Conservation (phyloP, 2,329 filamentous ascomycete species). For the Mariannaea sp. region DNA sequence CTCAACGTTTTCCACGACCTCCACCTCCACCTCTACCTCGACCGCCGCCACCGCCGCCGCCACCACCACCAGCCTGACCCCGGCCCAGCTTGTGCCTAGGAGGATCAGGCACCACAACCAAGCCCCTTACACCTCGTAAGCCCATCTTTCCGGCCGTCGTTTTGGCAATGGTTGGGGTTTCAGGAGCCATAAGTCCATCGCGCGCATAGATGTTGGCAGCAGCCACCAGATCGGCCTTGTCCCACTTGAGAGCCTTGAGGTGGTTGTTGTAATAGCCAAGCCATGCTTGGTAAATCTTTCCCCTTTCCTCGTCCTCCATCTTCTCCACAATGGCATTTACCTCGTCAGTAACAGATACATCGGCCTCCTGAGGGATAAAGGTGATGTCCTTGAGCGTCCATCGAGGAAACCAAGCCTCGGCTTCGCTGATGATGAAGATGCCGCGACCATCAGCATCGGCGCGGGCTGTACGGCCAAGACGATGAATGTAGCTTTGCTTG, state of each 20-base stretch:
- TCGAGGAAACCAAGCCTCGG: constrained; percentile 56
- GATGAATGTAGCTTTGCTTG: constrained; percentile 69
- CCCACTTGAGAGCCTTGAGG: constrained; percentile 51
- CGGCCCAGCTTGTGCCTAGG: constrained; percentile 38
- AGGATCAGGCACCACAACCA: constrained; percentile 52
- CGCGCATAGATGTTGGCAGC: constrained; percentile 57
- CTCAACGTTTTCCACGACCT: not conserved
- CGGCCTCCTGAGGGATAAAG: constrained; percentile 52
- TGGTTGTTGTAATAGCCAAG: constrained; percentile 60
- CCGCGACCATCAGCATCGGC: constrained; percentile 68
- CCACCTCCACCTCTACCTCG: constrained; percentile 6
- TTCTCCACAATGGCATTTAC: constrained; percentile 46
- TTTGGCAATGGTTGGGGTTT: constrained; percentile 54
- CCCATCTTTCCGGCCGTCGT: constrained; percentile 62
- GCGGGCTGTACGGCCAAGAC: constrained; percentile 68
- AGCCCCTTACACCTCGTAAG: constrained; percentile 55
- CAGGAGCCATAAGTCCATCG: constrained; percentile 52
- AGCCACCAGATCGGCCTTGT: constrained; percentile 51
- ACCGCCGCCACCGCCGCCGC: constrained; percentile 2
- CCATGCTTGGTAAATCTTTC: constrained; percentile 61
- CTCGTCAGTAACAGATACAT: constrained; percentile 49
- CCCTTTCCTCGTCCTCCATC: constrained; percentile 52
- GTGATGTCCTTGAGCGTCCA: constrained; percentile 59
- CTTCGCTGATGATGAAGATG: constrained; percentile 60
- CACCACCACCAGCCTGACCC: constrained; percentile 37